Evolutionary conservation across 75 land plant species (phyloP).

Genomic region (Selaginella tamariscina): DNA sequence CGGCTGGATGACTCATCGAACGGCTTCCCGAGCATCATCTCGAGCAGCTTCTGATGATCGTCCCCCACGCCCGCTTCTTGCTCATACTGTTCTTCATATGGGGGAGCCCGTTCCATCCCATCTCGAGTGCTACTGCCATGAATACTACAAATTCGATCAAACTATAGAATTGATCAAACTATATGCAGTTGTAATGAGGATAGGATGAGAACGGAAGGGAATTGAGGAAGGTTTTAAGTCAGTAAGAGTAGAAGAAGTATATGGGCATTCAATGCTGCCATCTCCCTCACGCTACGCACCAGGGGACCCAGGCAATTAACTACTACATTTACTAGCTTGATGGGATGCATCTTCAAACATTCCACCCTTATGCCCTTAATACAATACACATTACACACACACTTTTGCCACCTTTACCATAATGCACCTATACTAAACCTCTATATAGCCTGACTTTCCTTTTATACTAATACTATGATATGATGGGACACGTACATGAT

Average conservation of each 20-base stretch:
- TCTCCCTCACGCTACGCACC: conserved; percentile 1
- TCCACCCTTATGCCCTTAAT: background rate
- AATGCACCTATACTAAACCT: background rate
- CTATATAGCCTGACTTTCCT: background rate
- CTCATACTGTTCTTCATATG: too few species aligned
- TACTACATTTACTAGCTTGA: background rate
- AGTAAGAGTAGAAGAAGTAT: background rate
- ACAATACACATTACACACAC: too few species aligned
- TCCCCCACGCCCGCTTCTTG: conserved; percentile 12
- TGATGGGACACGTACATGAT: background rate
- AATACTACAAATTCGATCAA: too few species aligned
- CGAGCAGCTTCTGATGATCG: conserved; percentile 9
- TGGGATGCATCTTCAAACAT: conserved; percentile 1
- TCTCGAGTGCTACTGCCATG: background rate
- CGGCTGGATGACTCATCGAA: background rate
- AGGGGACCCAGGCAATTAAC: background rate
- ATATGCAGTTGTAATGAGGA: background rate
- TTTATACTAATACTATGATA: background rate
- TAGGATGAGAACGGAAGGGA: background rate
- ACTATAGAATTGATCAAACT: background rate
- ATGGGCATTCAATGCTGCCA: background rate
- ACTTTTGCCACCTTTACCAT: background rate
- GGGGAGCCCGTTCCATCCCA: background rate
- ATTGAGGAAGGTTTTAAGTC: background rate
- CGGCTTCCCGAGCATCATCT: conserved; percentile 8